Base-by-base conservation (phyloP, 2,329 filamentous ascomycete species). In the Penicillium aurantiogriseum region DNA sequence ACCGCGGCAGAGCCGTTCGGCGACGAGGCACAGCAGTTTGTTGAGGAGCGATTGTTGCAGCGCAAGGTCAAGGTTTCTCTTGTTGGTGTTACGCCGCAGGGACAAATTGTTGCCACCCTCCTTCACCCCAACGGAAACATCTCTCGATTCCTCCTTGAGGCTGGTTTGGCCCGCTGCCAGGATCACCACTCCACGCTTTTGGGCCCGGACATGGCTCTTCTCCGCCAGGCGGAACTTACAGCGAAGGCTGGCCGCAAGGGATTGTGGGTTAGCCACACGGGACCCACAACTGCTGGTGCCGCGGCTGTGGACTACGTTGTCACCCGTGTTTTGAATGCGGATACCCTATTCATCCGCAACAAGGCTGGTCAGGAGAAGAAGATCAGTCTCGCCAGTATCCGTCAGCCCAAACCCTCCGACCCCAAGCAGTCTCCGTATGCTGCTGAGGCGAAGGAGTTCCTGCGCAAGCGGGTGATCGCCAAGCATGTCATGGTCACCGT, bases 171-270 rank as follows among this genome's bases (percentile, higher is more conserved):
- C 40, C 85, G 91, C 69, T 97, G 93, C 80, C 92, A 92, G 63
- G 94, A 99, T 76, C 92, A 94, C 77, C 94, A 99, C 79, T 96
- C 93, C 0, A 95, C 92, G 39, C 82, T 97, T 78, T 84, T 99
- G 11, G 94, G 94, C 44, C 80, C 85, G 49, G 90, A 93, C 68
- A 99, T 99, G 94, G 87, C 88, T 42, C 75, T 84, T 57, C 85
- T 97, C 56, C 87, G 94, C 62, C 85, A 90, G 63, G 92, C 94
- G 1, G 94, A 99, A 79, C 93, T 90, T 74, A 80, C 84, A 57
- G 94, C 94, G 5, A 92, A 92, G 76, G 84, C 86, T 63, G 84
- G 84, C 64, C 88, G 89, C 69, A 82, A 88, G 44, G 90, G 91
- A 46, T 73, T 97, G 17, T 95, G 94, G 81, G 91, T 90, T 73